Conservation (phyloP, 805 yeast genomes). For the Barnettozyma pratensis region DNA sequence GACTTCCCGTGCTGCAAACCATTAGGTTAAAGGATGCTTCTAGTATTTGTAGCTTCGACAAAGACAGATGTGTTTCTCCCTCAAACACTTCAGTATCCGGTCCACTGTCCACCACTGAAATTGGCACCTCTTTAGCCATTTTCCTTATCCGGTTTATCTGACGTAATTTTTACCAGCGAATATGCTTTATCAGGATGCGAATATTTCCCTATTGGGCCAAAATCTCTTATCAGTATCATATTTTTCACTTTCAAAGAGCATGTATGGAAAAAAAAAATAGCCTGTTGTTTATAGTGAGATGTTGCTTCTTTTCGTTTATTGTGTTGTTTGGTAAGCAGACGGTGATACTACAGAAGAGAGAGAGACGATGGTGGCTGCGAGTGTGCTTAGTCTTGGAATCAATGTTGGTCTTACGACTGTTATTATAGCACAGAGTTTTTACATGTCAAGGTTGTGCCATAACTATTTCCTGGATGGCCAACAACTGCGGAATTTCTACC, state of each 20-base stretch:
- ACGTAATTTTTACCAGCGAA: neutral
- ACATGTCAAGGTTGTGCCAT: conserved; percentile 1
- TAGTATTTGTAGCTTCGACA: no score
- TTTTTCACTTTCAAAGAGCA: neutral
- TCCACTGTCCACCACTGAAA: no score
- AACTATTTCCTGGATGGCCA: conserved; percentile 5
- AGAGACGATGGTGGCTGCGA: neutral
- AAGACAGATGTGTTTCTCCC: no score
- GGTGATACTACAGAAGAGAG: no score
- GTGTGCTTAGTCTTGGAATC: neutral
- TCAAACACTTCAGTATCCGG: no score
- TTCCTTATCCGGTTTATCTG: no score
- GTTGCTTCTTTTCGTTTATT: no score
- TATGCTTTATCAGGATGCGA: neutral
- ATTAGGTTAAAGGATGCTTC: no score
- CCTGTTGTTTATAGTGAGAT: no score
- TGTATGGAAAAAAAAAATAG: no score
- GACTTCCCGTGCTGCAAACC: neutral
- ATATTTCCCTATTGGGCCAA: neutral
- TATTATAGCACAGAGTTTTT: conserved; percentile 1
- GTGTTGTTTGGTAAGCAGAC: no score
- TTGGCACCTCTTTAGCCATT: no score
- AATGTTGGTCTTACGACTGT: neutral
- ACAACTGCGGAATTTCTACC: neutral
- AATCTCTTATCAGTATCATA: neutral